These are phyloP conservation scores for Fusarium sp. DNA, from an alignment of 2,329 filamentous ascomycete species.

Conservation along the genomic window DNA sequence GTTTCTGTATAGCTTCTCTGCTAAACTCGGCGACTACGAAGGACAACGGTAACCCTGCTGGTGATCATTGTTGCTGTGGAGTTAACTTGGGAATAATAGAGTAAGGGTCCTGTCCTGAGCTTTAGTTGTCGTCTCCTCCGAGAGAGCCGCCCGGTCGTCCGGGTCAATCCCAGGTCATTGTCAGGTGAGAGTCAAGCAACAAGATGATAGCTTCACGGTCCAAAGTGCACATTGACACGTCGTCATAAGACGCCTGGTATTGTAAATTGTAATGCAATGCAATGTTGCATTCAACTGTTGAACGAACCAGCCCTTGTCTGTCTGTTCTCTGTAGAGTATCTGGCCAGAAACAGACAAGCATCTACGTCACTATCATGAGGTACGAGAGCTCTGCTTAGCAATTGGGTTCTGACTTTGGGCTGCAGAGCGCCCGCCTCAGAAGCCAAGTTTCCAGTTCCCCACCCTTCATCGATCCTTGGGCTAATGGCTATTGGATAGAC, in stretches of 20 bases:
- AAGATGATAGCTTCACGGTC: slow-evolving; percentile 11
- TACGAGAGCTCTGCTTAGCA: slow-evolving; percentile 2
- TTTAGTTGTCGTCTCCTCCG: slow-evolving; percentile 2
- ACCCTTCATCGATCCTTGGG: slow-evolving; percentile 5
- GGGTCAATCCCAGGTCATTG: not conserved
- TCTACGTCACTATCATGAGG: slow-evolving; percentile 34
- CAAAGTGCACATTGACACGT: slow-evolving; percentile 1
- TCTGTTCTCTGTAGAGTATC: not conserved
- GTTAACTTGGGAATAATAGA: slow-evolving; percentile 1
- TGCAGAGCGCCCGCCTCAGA: slow-evolving; percentile 30
- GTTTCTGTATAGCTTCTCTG: slow-evolving; percentile 13
- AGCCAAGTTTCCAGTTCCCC: slow-evolving; percentile 29
- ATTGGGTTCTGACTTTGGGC: slow-evolving; percentile 41
- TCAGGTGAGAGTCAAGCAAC: not conserved
- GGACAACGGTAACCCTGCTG: slow-evolving; percentile 26
- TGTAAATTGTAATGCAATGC: not conserved
- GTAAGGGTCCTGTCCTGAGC: slow-evolving; percentile 16
- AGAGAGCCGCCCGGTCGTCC: not conserved
- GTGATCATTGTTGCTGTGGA: slow-evolving; percentile 35
- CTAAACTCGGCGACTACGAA: not conserved
- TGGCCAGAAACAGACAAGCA: slow-evolving; percentile 5
- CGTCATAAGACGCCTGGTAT: slow-evolving; percentile 11
- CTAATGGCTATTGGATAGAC: not conserved
- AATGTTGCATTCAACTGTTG: slow-evolving; percentile 32
- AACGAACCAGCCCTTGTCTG: not conserved